These are phyloP conservation scores for Schwanniomyces polymorphus DNA, from an alignment of 805 yeast genomes.

Conservation along the genomic window DNA sequence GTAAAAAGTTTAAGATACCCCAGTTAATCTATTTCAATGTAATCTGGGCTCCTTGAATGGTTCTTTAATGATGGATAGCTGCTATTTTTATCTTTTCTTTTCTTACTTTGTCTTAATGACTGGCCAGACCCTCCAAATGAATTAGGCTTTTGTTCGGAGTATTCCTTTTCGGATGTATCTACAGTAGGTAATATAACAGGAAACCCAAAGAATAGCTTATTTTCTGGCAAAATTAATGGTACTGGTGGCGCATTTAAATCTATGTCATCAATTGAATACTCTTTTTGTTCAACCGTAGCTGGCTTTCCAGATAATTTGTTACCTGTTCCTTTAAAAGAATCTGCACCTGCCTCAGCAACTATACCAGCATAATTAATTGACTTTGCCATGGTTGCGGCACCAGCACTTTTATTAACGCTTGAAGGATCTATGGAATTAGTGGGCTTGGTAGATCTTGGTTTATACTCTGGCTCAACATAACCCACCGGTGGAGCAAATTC, in stretches of 20 bases:
- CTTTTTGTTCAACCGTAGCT: conserved; percentile 20
- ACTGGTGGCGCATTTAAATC: conserved; percentile 66
- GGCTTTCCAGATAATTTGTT: conserved; percentile 68
- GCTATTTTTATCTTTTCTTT: conserved; percentile 58
- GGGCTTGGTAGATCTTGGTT: conserved; percentile 41
- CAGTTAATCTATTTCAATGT: conserved; percentile 68
- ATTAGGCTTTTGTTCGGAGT: conserved; percentile 25
- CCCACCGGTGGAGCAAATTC: conserved; percentile 99
- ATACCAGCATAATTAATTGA: conserved; percentile 64
- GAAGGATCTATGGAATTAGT: conserved; percentile 33
- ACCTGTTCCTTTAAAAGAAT: conserved; percentile 60
- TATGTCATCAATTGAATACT: conserved; percentile 40
- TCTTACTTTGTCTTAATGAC: conserved; percentile 66
- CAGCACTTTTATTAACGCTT: conserved; percentile 37
- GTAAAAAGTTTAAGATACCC: neutral
- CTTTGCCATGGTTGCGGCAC: conserved; percentile 75
- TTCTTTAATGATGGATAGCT: conserved; percentile 57
- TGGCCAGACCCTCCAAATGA: conserved; percentile 71
- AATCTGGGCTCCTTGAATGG: conserved; percentile 70
- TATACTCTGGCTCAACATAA: conserved; percentile 84
- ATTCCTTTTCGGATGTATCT: conserved; percentile 23
- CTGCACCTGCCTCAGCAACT: conserved; percentile 40
- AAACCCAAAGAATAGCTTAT: conserved; percentile 91
- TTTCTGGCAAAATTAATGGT: conserved; percentile 72
- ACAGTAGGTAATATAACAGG: conserved; percentile 58